These are phyloP conservation scores for Didymella keratinophila DNA, from an alignment of 2,329 filamentous ascomycete genomes.

Conservation along the genomic window DNA sequence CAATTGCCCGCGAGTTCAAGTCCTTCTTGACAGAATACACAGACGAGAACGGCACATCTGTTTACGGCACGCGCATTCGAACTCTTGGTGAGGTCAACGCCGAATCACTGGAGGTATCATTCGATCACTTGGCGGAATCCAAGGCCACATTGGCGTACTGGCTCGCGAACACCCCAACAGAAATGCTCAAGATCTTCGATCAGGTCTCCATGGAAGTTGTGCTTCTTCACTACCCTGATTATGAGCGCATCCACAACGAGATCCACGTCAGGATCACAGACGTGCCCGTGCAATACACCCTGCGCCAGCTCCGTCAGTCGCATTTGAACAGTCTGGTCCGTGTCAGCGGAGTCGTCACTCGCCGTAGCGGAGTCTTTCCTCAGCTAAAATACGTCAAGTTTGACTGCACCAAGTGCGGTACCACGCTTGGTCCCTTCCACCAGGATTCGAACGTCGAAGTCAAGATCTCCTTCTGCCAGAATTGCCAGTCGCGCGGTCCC, in stretches of 20 bases:
- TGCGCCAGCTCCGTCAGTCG: constrained; percentile 91
- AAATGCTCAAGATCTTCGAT: constrained; percentile 95
- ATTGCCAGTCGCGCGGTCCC: constrained; percentile 92
- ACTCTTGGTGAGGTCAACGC: constrained; percentile 97
- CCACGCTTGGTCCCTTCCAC: constrained; percentile 93
- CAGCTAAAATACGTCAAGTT: constrained; percentile 99
- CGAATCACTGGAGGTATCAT: constrained; percentile 94
- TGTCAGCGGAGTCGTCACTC: constrained; percentile 93
- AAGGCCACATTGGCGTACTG: constrained; percentile 97
- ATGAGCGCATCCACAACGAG: constrained; percentile 95
- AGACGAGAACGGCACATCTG: constrained; percentile 85
- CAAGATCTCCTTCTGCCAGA: constrained; percentile 95
- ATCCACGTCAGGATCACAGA: constrained; percentile 98
- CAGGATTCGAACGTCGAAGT: constrained; percentile 97
- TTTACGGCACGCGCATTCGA: constrained; percentile 92
- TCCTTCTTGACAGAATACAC: constrained; percentile 96
- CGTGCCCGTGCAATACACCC: constrained; percentile 90
- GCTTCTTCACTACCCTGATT: constrained; percentile 94
- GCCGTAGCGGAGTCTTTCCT: constrained; percentile 93
- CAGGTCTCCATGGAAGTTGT: constrained; percentile 97
- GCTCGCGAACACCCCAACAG: constrained; percentile 91
- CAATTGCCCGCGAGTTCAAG: constrained; percentile 96
- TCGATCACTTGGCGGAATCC: constrained; percentile 85
- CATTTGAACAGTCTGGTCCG: constrained; percentile 96
- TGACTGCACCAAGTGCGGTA: constrained; percentile 91